Base-by-base conservation (phyloP, 2,329 filamentous ascomycete species). In the Periconia macrospinosa region DNA sequence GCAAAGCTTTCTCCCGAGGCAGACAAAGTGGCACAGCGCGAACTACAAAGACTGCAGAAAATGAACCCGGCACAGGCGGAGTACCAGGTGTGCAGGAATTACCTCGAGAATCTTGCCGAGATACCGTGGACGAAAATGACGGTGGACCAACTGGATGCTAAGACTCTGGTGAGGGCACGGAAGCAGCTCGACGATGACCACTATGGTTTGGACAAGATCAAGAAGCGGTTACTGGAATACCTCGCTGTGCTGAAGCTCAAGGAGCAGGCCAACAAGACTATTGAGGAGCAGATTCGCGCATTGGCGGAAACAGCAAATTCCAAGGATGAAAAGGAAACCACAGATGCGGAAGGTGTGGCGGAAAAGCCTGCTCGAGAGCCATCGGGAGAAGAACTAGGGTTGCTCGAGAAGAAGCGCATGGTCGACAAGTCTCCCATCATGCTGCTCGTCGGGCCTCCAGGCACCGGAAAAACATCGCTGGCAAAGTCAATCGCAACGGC, bases 41-140 rank as follows among this genome's bases (percentile, higher is more conserved):
- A 99, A 73, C 74, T 99, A 45, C 90, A 91, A 67, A 83, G 94
- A 19, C 77, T 99, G 57, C 90, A 90, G 67, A 96, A 96, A 78
- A 97, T 97, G 91, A 92, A 91, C 67, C 92, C 94, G 0, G 91
- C 91, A 47, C 94, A 97, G 70, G 93, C 95, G 37, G 94, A 99
- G 69, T 97, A 97, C 69, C 91, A 94, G 58, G 93, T 99, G 13
- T 91, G 90, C 61, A 82, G 93, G 59, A 96, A 92, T 47, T 99
- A 97, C 76, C 81, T 99, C 13, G 94, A 99, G 75, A 97, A 92
- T 13, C 78, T 99, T 53, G 84, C 91, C 0, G 94, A 99, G 70
- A 94, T 99, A 47, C 94, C 94, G 0, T 99, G 94, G 94, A 85
- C 88, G 2, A 86, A 86, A 59, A 80, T 85, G 48, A 97, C 93